These are phyloP conservation scores for Sporormia fimetaria DNA, from an alignment of 495 filamentous ascomycete species.

Conservation along the genomic window DNA sequence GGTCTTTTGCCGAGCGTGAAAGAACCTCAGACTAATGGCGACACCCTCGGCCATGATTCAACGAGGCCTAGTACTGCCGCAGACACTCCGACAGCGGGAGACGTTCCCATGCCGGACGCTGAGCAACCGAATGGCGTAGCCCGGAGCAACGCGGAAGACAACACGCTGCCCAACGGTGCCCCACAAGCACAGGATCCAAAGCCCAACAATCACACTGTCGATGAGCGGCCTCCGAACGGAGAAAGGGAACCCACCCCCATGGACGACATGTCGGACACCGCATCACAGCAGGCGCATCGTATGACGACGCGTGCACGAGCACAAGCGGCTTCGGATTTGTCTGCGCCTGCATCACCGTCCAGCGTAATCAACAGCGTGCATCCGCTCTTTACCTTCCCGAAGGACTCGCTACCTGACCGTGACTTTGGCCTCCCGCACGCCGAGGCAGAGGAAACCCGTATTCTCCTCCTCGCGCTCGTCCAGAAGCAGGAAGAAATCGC, in stretches of 20 bases:
- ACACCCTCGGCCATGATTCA: background rate
- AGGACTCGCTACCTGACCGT: constrained; percentile 56
- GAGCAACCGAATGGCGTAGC: constrained; percentile 9
- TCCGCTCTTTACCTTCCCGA: constrained; percentile 71
- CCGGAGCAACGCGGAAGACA: background rate
- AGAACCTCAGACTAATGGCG: background rate
- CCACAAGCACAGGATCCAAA: constrained; percentile 9
- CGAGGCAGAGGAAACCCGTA: constrained; percentile 83
- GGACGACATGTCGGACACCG: constrained; percentile 29
- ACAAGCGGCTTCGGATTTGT: constrained; percentile 36
- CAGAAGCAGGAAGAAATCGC: constrained; percentile 95
- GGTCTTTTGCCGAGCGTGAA: background rate
- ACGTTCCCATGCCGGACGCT: constrained; percentile 12
- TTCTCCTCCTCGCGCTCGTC: constrained; percentile 70
- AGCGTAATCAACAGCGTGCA: constrained; percentile 49
- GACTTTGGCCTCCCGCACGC: constrained; percentile 66
- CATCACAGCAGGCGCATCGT: constrained; percentile 40
- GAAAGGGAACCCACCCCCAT: constrained; percentile 13
- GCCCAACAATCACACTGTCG: background rate
- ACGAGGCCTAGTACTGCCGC: background rate
- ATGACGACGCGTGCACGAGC: constrained; percentile 61
- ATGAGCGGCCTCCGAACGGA: constrained; percentile 29
- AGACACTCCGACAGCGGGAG: constrained; percentile 1
- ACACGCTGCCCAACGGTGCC: constrained; percentile 2
- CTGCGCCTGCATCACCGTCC: constrained; percentile 38